Base-by-base conservation (phyloP, 2,329 filamentous ascomycete genomes). In the Elsinoe perseae region DNA sequence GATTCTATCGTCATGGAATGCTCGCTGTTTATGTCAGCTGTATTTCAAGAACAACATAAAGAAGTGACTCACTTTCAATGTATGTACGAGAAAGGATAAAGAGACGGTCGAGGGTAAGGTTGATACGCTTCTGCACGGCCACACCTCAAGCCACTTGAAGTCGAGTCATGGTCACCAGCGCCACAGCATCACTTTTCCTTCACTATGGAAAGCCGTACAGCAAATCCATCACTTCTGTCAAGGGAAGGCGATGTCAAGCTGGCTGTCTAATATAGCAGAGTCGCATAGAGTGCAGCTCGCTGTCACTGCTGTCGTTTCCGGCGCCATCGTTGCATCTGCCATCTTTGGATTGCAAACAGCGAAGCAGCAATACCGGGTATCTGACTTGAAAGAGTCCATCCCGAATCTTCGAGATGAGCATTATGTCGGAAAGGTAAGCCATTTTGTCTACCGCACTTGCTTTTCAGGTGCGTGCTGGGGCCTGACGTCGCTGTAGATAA, bases 271-370 rank as follows among this genome's bases (percentile, higher is more conserved):
- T 50, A 66, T 70, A 28, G 70, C 71, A 3, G 68, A 70, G 36
- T 76, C 73, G 38, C 76, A 77, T 65, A 69, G 73, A 63, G 69
- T 75, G 40, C 87, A 90, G 68, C 74, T 93, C 32, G 79, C 83
- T 16, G 80, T 84, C 2, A 89, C 87, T 0, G 88, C 88, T 1
- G 74, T 88, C 20, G 68, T 77, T 8, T 77, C 77, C 3, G 73
- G 73, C 9, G 71, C 72, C 6, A 64, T 79, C 4, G 75, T 77
- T 23, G 75, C 72, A 3, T 73, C 75, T 61, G 74, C 78, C 1
- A 80, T 84, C 46, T 70, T 83, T 46, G 78, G 80, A 2, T 75
- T 79, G 54, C 81, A 84, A 64, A 74, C 79, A 55, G 73, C 79
- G 32, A 75, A 73, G 61, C 73, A 79, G 57, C 75, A 75, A 64